Percentiles rank a stretch among this genome's conserved stretches.
Conservation (phyloP, 441 rosid species). For the Corymbia calophylla region DNA sequence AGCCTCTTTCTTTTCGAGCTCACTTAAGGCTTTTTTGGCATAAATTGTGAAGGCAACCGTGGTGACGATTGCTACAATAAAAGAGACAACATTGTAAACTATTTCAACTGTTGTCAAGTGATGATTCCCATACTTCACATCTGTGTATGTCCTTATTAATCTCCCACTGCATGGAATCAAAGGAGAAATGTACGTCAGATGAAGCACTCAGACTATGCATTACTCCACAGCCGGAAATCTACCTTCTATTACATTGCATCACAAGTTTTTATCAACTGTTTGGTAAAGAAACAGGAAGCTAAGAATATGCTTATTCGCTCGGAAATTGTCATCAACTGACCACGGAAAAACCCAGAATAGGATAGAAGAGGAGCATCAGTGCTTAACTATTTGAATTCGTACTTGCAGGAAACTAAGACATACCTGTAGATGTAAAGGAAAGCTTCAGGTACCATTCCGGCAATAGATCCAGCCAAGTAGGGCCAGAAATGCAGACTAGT, state of each 20-base stretch:
- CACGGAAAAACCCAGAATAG: not conserved
- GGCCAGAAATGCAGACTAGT: slow-evolving; percentile 94
- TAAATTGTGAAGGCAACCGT: slow-evolving; percentile 79
- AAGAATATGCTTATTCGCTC: not conserved
- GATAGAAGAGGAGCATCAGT: not conserved
- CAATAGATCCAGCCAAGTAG: slow-evolving; percentile 70
- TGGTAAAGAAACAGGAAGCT: not conserved
- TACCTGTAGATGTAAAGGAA: slow-evolving; percentile 93
- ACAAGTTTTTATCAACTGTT: not conserved
- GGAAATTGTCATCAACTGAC: not conserved
- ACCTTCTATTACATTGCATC: not conserved
- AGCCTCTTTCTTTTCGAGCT: slow-evolving; percentile 50
- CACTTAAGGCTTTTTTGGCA: slow-evolving; percentile 67
- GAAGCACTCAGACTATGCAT: not conserved
- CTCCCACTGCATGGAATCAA: slow-evolving; percentile 64
- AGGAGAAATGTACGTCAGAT: not conserved
- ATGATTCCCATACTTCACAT: slow-evolving; percentile 72
- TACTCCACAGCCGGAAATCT: not conserved
- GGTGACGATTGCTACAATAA: slow-evolving; percentile 59
- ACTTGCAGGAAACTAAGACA: not conserved
- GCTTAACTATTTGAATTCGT: not conserved
- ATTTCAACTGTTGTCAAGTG: slow-evolving; percentile 72
- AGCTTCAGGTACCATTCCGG: slow-evolving; percentile 97
- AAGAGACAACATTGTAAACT: slow-evolving; percentile 71
- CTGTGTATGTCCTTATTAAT: slow-evolving; percentile 66